These are phyloP conservation scores for Escovopsis sp. DNA, from an alignment of 2,329 filamentous ascomycete species.

Conservation along the genomic window DNA sequence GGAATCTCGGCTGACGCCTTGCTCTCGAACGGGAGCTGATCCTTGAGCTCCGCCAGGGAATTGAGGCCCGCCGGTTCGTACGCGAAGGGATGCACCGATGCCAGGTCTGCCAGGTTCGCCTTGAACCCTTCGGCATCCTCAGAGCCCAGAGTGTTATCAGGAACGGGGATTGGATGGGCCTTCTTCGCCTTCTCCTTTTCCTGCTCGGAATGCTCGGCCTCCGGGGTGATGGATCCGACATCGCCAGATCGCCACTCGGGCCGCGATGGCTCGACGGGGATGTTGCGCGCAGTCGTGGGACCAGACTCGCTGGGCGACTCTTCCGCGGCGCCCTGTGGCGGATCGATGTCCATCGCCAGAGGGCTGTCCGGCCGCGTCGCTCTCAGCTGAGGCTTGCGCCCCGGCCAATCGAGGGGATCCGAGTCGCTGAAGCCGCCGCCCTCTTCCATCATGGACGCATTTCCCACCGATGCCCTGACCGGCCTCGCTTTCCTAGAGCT, in stretches of 20 bases:
- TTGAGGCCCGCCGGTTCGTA: slow-evolving; percentile 32
- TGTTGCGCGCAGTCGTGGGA: slow-evolving; percentile 29
- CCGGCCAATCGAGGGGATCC: slow-evolving; percentile 20
- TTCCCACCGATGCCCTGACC: slow-evolving; percentile 33
- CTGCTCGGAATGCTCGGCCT: slow-evolving; percentile 7
- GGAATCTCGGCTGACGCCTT: slow-evolving; percentile 29
- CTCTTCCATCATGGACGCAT: slow-evolving; percentile 31
- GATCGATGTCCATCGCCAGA: slow-evolving; percentile 52
- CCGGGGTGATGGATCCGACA: slow-evolving; percentile 13
- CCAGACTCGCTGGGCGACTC: slow-evolving; percentile 7
- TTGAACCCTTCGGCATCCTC: slow-evolving; percentile 42
- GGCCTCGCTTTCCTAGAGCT: slow-evolving; percentile 47
- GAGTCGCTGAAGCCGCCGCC: slow-evolving; percentile 27
- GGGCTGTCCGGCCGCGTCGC: slow-evolving; percentile 28
- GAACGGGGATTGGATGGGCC: slow-evolving; percentile 8
- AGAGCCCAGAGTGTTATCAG: slow-evolving; percentile 30
- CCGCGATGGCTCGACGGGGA: slow-evolving; percentile 42
- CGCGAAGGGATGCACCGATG: slow-evolving; percentile 40
- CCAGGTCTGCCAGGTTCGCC: slow-evolving; percentile 39
- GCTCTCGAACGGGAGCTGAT: slow-evolving; percentile 42
- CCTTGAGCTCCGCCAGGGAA: slow-evolving; percentile 41
- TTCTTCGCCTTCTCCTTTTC: slow-evolving; percentile 9
- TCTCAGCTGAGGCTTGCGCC: slow-evolving; percentile 18
- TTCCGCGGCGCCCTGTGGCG: slow-evolving; percentile 24
- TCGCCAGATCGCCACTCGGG: slow-evolving; percentile 45